Conservation (phyloP, 768 basidiomycete species). For the Amanita phalloides region DNA sequence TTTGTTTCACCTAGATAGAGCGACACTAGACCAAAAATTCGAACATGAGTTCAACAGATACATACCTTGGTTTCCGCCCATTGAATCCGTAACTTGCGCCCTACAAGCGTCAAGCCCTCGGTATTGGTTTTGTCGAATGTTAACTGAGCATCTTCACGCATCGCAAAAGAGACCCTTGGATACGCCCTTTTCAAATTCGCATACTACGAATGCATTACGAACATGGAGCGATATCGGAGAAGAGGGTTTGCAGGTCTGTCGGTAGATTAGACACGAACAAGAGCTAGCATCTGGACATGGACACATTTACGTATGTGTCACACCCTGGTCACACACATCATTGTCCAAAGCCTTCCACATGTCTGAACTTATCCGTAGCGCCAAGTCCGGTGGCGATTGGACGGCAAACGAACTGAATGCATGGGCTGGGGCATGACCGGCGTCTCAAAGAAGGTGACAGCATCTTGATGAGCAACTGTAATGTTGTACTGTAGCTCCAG, state of each 20-base stretch:
- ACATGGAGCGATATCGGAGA: constrained; percentile 96
- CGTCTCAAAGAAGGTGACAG: constrained; percentile 15
- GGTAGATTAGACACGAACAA: constrained; percentile 94
- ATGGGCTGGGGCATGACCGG: constrained; percentile 11
- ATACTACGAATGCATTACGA: constrained; percentile 87
- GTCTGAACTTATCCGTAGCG: not conserved
- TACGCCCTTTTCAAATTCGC: constrained; percentile 57
- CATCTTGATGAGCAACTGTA: constrained; percentile 11
- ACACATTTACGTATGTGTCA: no score
- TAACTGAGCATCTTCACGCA: constrained; percentile 78
- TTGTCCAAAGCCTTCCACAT: no score
- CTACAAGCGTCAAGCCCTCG: constrained; percentile 55
- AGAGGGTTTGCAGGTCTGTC: constrained; percentile 81
- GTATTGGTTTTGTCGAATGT: constrained; percentile 56
- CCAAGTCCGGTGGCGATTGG: not conserved
- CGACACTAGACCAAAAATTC: not conserved
- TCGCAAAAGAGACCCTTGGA: constrained; percentile 92
- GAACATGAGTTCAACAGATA: not conserved
- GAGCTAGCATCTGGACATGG: no score
- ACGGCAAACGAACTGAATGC: constrained; percentile 14
- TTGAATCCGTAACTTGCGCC: constrained; percentile 60
- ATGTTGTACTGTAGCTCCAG: no score
- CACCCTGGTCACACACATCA: no score
- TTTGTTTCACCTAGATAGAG: constrained; percentile 22
- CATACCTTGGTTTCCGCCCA: constrained; percentile 77